Evolutionary conservation across 495 filamentous ascomycete genomes (phyloP).

Genomic region (Chaetomium tenue): DNA sequence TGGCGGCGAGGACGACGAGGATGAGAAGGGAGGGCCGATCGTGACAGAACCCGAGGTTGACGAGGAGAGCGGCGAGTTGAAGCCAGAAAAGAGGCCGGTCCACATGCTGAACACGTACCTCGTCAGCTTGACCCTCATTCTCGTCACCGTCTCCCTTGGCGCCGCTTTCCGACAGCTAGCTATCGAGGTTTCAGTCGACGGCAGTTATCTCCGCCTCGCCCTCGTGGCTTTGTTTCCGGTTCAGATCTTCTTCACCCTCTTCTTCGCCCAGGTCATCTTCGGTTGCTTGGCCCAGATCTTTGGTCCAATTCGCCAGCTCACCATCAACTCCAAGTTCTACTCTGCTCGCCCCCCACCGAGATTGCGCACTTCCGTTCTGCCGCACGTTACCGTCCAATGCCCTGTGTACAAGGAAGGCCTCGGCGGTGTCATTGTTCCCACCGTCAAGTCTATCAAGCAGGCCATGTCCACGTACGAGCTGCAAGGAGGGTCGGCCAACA

Average conservation of each 20-base stretch:
- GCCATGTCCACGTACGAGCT: constrained; percentile 77
- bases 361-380: constrained; percentile 51
- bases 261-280: constrained; percentile 71
- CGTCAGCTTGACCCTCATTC: constrained; percentile 59
- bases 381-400: constrained; percentile 69
- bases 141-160: constrained; percentile 63
- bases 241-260: constrained; percentile 77
- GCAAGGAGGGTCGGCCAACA: constrained; percentile 75
- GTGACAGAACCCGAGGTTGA: constrained; percentile 58
- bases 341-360: constrained; percentile 64
- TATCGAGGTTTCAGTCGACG: constrained; percentile 64
- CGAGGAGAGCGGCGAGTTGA: constrained; percentile 65
- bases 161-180: constrained; percentile 65
- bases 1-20: constrained; percentile 49
- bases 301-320: constrained; percentile 69
- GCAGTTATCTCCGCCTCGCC: constrained; percentile 57
- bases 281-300: constrained; percentile 73
- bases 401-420: constrained; percentile 75
- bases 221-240: constrained; percentile 63
- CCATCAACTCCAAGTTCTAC: constrained; percentile 73
- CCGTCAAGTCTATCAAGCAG: constrained; percentile 66
- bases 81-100: constrained; percentile 61
- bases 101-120: constrained; percentile 66
- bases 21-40: constrained; percentile 46
- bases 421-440: constrained; percentile 62